These are phyloP conservation scores for Cystofilobasidium macerans DNA, from an alignment of 768 basidiomycete species.

Conservation along the genomic window DNA sequence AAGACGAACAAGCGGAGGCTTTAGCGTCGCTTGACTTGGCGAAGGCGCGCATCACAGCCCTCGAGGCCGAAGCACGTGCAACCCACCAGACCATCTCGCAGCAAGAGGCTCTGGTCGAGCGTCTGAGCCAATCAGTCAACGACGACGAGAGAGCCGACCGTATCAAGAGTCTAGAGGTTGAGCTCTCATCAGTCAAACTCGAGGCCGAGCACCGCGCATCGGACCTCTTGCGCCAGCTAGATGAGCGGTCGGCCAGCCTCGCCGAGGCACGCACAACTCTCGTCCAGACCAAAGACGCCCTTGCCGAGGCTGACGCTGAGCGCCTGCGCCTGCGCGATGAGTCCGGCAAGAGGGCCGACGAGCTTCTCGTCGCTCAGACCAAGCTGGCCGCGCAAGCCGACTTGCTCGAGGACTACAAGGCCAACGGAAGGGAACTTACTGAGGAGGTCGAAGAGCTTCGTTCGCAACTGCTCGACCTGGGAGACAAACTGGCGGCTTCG, in stretches of 20 bases:
- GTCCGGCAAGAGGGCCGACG: neutral
- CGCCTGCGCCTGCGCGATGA: neutral
- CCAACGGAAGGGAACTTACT: neutral
- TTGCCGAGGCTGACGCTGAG: neutral
- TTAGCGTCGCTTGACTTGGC: neutral
- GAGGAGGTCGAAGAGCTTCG: conserved; percentile 1
- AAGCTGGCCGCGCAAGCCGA: neutral
- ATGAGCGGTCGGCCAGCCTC: neutral
- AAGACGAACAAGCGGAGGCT: neutral
- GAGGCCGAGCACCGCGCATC: neutral
- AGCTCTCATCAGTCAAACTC: neutral
- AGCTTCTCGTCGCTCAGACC: neutral
- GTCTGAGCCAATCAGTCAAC: neutral
- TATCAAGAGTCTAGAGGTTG: neutral
- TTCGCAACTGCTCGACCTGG: neutral
- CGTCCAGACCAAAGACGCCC: neutral
- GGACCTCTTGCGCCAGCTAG: neutral
- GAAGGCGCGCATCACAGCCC: neutral
- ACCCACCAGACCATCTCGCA: neutral
- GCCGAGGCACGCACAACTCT: neutral
- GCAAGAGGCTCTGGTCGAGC: neutral
- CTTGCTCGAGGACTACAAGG: neutral
- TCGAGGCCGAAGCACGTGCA: neutral
- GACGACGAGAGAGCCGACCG: neutral
- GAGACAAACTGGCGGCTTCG: conserved; percentile 1